phyloP scores from a whole-genome alignment of 805 yeast species.

The Clavispora carvajalis region DNA sequence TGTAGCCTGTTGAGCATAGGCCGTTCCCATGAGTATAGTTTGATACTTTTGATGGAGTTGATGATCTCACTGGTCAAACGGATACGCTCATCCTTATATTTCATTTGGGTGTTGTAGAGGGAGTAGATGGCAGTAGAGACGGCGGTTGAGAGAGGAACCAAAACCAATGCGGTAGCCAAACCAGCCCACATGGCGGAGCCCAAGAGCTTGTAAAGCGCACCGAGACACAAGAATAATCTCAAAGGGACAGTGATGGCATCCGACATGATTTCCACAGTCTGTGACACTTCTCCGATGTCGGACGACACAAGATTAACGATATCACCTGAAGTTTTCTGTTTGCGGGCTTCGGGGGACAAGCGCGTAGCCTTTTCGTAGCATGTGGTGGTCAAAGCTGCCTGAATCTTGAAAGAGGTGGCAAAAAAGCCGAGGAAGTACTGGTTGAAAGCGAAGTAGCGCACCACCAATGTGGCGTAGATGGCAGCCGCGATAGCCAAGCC shows the following conservation, averaged over 20 bases:
- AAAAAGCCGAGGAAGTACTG: conserved; percentile 14
- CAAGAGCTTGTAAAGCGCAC: conserved; percentile 49
- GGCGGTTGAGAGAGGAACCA: conserved; percentile 54
- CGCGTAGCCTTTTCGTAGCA: conserved; percentile 66
- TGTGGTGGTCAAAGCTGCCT: conserved; percentile 56
- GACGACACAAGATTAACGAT: conserved; percentile 75
- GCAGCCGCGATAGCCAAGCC: conserved; percentile 84
- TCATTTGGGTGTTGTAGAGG: conserved; percentile 54
- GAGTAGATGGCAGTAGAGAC: conserved; percentile 40
- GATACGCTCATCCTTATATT: conserved; percentile 55
- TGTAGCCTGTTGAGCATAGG: conserved; percentile 52
- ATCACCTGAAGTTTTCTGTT: conserved; percentile 65
- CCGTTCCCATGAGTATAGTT: conserved; percentile 65
- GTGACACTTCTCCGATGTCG: conserved; percentile 59
- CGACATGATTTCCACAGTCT: conserved; percentile 47
- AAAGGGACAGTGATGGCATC: conserved; percentile 46
- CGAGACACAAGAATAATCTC: conserved; percentile 46
- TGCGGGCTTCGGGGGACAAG: conserved; percentile 62
- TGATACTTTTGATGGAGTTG: conserved; percentile 56
- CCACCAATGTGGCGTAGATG: conserved; percentile 33
- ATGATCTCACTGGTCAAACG: conserved; percentile 55
- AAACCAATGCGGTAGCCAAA: conserved; percentile 43
- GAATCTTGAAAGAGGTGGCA: conserved; percentile 15
- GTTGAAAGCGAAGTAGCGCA: conserved; percentile 16
- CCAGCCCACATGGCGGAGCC: conserved; percentile 61